phyloP scores from a whole-genome alignment of 2,329 filamentous ascomycete species.

The Tolypocladium tundrense region DNA sequence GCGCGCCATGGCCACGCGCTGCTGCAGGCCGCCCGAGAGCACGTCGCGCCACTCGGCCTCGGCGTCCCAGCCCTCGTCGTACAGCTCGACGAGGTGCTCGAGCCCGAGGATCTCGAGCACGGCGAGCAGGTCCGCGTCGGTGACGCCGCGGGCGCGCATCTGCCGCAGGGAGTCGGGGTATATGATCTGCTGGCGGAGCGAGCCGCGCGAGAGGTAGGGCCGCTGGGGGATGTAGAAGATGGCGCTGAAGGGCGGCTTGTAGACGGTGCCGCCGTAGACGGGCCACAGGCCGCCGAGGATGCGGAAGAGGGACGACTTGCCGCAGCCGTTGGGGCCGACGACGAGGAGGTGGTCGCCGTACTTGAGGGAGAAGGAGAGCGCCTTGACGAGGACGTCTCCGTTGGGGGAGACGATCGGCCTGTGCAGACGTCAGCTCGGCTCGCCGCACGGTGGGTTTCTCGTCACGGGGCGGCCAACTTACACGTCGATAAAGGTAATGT shows the following conservation, averaged over 20 bases:
- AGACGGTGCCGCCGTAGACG: conserved; percentile 87
- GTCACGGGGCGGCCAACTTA: conserved; percentile 23
- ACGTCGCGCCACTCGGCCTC: conserved; percentile 97
- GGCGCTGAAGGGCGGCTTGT: conserved; percentile 82
- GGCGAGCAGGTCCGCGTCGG: conserved; percentile 66
- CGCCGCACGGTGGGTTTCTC: neutral
- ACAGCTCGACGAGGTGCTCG: conserved; percentile 68
- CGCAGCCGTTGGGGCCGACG: conserved; percentile 92
- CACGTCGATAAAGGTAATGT: conserved; percentile 80
- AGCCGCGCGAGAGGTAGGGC: conserved; percentile 84
- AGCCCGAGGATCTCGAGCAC: conserved; percentile 76
- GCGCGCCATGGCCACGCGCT: conserved; percentile 92
- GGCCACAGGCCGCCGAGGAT: conserved; percentile 96
- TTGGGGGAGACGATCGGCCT: conserved; percentile 92
- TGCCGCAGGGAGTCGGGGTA: conserved; percentile 85
- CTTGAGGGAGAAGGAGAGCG: conserved; percentile 76
- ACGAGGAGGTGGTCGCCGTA: conserved; percentile 88
- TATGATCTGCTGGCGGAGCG: conserved; percentile 91
- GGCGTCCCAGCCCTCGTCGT: conserved; percentile 74
- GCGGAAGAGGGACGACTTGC: conserved; percentile 91
- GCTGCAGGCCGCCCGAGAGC: conserved; percentile 83
- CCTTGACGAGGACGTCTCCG: conserved; percentile 80
- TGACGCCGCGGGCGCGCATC: conserved; percentile 76
- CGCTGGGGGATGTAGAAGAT: conserved; percentile 98
- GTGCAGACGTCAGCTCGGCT: conserved; percentile 9